Base-by-base conservation (phyloP, 768 basidiomycete species). In the Mycena rosella region DNA sequence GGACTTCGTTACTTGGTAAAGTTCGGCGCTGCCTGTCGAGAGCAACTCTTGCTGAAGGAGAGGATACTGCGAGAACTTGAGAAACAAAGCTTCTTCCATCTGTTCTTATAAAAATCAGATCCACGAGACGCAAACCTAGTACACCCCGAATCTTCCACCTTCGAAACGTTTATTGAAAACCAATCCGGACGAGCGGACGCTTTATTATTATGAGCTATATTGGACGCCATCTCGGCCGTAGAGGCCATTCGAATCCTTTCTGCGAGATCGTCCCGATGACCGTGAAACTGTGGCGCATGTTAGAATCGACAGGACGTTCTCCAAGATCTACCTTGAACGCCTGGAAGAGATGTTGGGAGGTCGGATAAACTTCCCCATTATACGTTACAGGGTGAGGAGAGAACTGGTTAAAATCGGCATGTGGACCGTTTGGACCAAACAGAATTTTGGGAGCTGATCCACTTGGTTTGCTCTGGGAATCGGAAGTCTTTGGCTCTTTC, bases 61-160 rank as follows among this genome's bases (percentile, higher is more conserved):
- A 13, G 71, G 66, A 68, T 89, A 84, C 73, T 88, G 87, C n/a
- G 80, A 82, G 65, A 88, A 89, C 71, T 88, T 88, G 73, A 80
- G 81, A 60, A 78, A 81, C 66, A 86, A 72, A 15, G 80, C 76
- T 55, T 81, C 74, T 55, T 88, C 85, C 86, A 87, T 86, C 86
- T 87, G 34, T 32, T 6, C 2, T 17, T 20, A 48, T 40, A n/a
- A n/a, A n/a, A n/a, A 42, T 29, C n/a, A n/a, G n/a, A n/a, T 44
- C n/a, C 38, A 17, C 38, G 38, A 38, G 9, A 42, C 40, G 49
- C 9, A 22, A 40, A 52, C 6, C 6, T 34, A 34, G 32, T 5
- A 6, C 30, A 18, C 24, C 11, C 34, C 5, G 10, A 17, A 22
- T 38, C 8, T 40, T 44, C 13, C 70, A 88, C 87, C 80, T 82